Evolutionary conservation across 2,329 filamentous ascomycete species (phyloP).

Genomic region (Aspergillus clavatus): DNA sequence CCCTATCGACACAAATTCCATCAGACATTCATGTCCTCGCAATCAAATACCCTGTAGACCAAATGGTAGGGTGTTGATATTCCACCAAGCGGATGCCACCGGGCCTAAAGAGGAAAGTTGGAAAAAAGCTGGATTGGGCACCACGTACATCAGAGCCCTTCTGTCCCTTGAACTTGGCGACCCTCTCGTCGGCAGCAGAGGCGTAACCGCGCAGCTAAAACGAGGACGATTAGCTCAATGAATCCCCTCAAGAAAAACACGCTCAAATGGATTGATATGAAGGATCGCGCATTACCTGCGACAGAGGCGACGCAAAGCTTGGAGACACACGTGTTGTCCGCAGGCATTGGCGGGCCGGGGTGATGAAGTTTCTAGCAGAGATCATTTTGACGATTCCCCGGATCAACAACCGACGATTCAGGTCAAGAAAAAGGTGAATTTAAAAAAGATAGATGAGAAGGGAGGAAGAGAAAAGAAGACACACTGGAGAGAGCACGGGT

Average conservation of each 20-base stretch:
- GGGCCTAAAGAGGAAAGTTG: constrained; percentile 22
- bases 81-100: constrained; percentile 16
- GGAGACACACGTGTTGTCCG: constrained; percentile 54
- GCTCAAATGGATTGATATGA: constrained; percentile 4
- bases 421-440: constrained; percentile 4
- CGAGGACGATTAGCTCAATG: constrained; percentile 18
- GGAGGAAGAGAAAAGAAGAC: constrained; percentile 6
- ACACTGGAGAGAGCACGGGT: too few relatives aligned
- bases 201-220: constrained; percentile 58
- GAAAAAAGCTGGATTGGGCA: constrained; percentile 17
- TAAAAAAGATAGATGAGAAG: constrained; percentile 12
- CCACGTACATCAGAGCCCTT: constrained; percentile 79
- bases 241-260: constrained; percentile 9
- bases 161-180: constrained; percentile 88
- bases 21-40: too few relatives aligned
- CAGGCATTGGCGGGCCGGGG: constrained; percentile 74
- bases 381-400: constrained; percentile 61
- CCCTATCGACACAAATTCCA: constrained; percentile 53
- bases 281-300: constrained; percentile 51
- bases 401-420: constrained; percentile 8
- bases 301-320: constrained; percentile 45
- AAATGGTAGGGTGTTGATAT: not conserved
- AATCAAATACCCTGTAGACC: constrained; percentile 8
- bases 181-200: constrained; percentile 56
- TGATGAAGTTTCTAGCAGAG: constrained; percentile 71